Base-by-base conservation (phyloP, 2,329 filamentous ascomycete genomes). In the Trichoderma koningiopsis region DNA sequence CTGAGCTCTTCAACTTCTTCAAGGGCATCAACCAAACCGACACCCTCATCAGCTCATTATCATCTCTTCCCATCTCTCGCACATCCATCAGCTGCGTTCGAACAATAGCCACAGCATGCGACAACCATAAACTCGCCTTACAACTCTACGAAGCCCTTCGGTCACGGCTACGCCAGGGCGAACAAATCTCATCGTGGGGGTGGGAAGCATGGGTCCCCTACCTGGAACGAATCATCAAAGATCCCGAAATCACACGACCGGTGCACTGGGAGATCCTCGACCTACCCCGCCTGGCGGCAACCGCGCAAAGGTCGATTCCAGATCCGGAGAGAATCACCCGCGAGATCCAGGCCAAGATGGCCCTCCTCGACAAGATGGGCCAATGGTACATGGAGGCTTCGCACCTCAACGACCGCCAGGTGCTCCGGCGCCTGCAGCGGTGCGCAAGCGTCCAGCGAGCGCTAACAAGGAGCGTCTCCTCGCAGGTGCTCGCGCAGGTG, bases 191-290 rank as follows among this genome's bases (percentile, higher is more conserved):
- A 33, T 59, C 73, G 4, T 79, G 79, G 76, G 61, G 74, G 19
- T 82, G 79, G 78, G 73, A 73, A 16, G 61, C 73, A 14, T 82
- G 80, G 81, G 69, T 68, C 22, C 73, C 72, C 4, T 76, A 81
- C 65, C 55, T 76, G 4, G 73, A 80, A 49, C 59, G 67, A 31
- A 77, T 82, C 70, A 75, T 81, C 70, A 74, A 74, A 47, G 78
- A 81, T 63, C 69, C 74, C 4, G 60, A 73, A 6, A 43, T 80
- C 14, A 67, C 71, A 7, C 40, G 72, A 11, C 24, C 37, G 19
- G 62, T 72, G 8, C 72, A 79, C 11, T 80, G 78, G 78, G 69
- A 73, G 33, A 66, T 78, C 24, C 70, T 80, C 24, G 70, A 74
- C 37, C 70, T 76, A 24, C 49, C 63, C 6, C 59, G 58, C 11